Evolutionary conservation across 352 stramenopile species (phyloP).

Genomic region (Phytophthora pistaciae): DNA sequence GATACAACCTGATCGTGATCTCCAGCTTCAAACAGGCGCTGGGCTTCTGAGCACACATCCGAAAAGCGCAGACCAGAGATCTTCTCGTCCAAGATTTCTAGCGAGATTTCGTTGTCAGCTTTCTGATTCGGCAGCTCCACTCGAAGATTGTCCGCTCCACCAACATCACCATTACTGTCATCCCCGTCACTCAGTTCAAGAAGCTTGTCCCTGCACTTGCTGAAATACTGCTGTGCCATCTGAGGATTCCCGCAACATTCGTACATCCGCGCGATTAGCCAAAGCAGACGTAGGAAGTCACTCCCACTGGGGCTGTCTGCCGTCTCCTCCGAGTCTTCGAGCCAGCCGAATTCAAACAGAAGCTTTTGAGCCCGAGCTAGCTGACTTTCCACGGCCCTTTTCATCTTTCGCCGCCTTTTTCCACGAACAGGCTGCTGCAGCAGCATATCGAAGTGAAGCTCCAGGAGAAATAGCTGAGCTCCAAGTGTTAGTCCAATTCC

Average conservation of each 20-base stretch:
- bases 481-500: constrained; percentile 45
- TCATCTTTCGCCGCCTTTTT: constrained; percentile 34
- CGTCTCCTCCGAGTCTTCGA: constrained; percentile 36
- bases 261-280: constrained; percentile 61
- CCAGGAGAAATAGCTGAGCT: constrained; percentile 65
- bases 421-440: constrained; percentile 35
- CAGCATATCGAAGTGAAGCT: constrained; percentile 65
- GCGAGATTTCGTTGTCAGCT: constrained; percentile 42
- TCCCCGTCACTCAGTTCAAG: constrained; percentile 8
- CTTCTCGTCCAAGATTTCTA: constrained; percentile 52
- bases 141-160: constrained; percentile 2
- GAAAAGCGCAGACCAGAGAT: constrained; percentile 63
- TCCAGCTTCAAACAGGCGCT: constrained; percentile 41
- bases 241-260: constrained; percentile 52
- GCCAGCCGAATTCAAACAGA: constrained; percentile 56
- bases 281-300: constrained; percentile 58
- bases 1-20: constrained; percentile 53
- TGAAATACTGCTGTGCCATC: constrained; percentile 63
- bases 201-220: constrained; percentile 58
- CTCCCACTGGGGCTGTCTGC: not conserved
- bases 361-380: constrained; percentile 44
- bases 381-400: constrained; percentile 32
- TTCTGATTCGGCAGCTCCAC: constrained; percentile 63
- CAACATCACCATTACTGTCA: not conserved
- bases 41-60: constrained; percentile 64